These are phyloP conservation scores for Candida coquimbonensis DNA, from an alignment of 805 yeast species.

Conservation along the genomic window DNA sequence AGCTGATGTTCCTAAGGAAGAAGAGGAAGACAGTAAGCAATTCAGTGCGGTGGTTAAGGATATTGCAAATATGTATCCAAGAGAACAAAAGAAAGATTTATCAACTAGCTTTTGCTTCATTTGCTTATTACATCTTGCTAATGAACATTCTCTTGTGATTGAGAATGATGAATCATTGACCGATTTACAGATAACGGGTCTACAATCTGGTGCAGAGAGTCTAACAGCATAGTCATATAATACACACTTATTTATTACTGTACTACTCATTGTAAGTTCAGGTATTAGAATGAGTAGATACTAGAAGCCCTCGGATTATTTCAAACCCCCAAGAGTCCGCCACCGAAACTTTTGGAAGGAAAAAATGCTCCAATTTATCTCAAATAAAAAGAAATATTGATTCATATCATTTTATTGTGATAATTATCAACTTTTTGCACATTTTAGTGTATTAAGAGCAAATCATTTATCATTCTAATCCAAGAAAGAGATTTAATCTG, in stretches of 20 bases:
- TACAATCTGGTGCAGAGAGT: not conserved
- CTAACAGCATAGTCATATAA: no score
- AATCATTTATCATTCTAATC: not conserved
- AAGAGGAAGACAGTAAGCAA: conserved; percentile 7
- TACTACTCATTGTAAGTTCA: no score
- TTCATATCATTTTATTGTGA: not conserved
- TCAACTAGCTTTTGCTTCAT: conserved; percentile 84
- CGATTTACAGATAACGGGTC: conserved; percentile 11
- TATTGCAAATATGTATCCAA: conserved; percentile 45
- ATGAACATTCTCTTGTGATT: conserved; percentile 69
- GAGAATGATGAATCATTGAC: conserved; percentile 14
- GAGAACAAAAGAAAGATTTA: conserved; percentile 53
- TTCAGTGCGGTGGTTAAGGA: conserved; percentile 44
- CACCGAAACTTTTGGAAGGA: not conserved
- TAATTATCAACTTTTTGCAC: not conserved
- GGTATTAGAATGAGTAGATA: not conserved
- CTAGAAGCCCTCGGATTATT: not conserved
- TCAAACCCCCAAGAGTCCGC: conserved; percentile 3
- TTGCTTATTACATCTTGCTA: conserved; percentile 77
- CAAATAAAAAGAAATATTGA: not conserved
- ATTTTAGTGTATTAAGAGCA: not conserved
- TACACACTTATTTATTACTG: not conserved
- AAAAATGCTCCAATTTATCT: not conserved
- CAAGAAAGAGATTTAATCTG: not conserved
- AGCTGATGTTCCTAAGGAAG: not conserved